A percentile compares a stretch with the other conserved stretches of the same genome.
These are phyloP conservation scores for Tephrocybe sp. DNA, from an alignment of 768 basidiomycete species.

Conservation along the genomic window DNA sequence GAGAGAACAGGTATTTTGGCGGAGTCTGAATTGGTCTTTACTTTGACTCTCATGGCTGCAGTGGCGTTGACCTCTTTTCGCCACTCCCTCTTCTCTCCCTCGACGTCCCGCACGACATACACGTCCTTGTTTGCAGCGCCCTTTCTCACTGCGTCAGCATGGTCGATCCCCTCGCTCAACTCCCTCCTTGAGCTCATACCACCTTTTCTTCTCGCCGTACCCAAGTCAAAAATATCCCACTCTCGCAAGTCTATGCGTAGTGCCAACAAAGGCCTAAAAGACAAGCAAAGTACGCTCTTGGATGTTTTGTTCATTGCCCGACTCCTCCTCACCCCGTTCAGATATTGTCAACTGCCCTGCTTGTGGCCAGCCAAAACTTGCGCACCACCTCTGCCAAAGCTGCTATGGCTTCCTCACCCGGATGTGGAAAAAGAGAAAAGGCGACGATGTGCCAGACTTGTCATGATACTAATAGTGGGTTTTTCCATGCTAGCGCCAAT, in stretches of 20 bases:
- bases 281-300: slow-evolving; percentile 73
- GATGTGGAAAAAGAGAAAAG: slow-evolving; percentile 54
- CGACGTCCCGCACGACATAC: slow-evolving; percentile 7
- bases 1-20: slow-evolving; percentile 26
- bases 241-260: slow-evolving; percentile 93
- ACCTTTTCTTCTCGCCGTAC: slow-evolving; percentile 85
- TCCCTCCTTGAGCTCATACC: slow-evolving; percentile 74
- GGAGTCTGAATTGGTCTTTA: slow-evolving; percentile 35
- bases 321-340: slow-evolving; percentile 35
- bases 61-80: slow-evolving; percentile 22
- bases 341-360: slow-evolving; percentile 90
- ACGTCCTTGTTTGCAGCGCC: slow-evolving; percentile 16
- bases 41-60: slow-evolving; percentile 31
- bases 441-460: slow-evolving; percentile 35
- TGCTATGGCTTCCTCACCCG: slow-evolving; percentile 75
- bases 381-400: slow-evolving; percentile 80
- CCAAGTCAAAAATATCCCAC: slow-evolving; percentile 92
- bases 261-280: slow-evolving; percentile 92
- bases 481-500: no score
- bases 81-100: slow-evolving; percentile 11
- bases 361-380: slow-evolving; percentile 84
- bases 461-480: slow-evolving; percentile 29
- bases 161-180: slow-evolving; percentile 39
- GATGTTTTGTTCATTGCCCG: no score
- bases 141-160: slow-evolving; percentile 21